Evolutionary conservation across 495 filamentous ascomycete genomes (phyloP).

Genomic region (Penicillium argentinense): DNA sequence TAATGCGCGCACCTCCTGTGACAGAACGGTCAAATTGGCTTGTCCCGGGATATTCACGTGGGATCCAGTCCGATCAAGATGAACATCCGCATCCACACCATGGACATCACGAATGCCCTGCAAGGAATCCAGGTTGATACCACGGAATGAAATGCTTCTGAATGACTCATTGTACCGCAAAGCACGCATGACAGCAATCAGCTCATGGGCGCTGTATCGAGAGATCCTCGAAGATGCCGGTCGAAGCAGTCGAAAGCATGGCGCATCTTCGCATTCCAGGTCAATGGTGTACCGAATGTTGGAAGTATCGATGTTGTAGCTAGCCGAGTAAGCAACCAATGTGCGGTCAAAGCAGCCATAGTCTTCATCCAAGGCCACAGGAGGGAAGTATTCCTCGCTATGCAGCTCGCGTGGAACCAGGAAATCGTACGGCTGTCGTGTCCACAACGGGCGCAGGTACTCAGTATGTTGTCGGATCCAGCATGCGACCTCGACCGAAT

Average conservation of each 20-base stretch:
- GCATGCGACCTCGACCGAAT: constrained; percentile 73
- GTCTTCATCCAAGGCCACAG: constrained; percentile 66
- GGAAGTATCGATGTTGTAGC: constrained; percentile 69
- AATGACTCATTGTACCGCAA: constrained; percentile 93
- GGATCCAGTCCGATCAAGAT: constrained; percentile 55
- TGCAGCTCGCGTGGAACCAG: constrained; percentile 59
- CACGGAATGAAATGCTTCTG: constrained; percentile 76
- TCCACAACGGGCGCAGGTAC: constrained; percentile 81
- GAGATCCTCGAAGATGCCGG: constrained; percentile 54
- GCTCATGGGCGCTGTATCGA: constrained; percentile 69
- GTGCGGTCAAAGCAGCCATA: constrained; percentile 80
- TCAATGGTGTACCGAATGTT: constrained; percentile 77
- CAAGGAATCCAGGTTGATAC: constrained; percentile 67
- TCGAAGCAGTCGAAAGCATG: constrained; percentile 77
- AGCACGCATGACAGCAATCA: constrained; percentile 82
- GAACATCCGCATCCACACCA: constrained; percentile 64
- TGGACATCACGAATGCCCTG: constrained; percentile 60
- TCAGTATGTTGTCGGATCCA: constrained; percentile 71
- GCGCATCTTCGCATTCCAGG: constrained; percentile 73
- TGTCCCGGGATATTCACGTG: constrained; percentile 59
- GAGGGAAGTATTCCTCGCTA: constrained; percentile 62
- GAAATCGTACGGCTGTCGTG: constrained; percentile 65
- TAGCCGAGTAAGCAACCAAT: constrained; percentile 80
- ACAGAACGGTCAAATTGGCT: constrained; percentile 58
- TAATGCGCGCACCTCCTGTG: constrained; percentile 72